phyloP scores from a whole-genome alignment of 495 filamentous ascomycete genomes.

The Aspergillus homomorphus region DNA sequence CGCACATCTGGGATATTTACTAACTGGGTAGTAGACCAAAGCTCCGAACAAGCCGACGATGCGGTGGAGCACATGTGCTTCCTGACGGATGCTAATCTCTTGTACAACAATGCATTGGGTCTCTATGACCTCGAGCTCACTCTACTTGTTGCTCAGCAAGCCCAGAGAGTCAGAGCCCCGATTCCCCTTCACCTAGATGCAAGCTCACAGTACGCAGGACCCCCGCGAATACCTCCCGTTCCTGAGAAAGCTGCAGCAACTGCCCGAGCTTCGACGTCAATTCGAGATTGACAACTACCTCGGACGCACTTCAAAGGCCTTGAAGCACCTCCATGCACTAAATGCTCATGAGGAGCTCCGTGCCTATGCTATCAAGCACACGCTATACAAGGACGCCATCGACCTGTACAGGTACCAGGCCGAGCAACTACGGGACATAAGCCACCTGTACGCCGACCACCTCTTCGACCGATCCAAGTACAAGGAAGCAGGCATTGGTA shows the following conservation, averaged over 20 bases:
- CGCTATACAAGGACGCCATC: constrained; percentile 73
- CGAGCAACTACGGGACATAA: constrained; percentile 58
- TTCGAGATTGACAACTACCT: constrained; percentile 90
- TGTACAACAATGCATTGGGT: constrained; percentile 90
- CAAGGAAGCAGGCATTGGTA: constrained; percentile 76
- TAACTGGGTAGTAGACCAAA: constrained; percentile 45
- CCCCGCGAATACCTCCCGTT: constrained; percentile 95
- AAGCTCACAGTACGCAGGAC: constrained; percentile 47
- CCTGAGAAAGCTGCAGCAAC: constrained; percentile 76
- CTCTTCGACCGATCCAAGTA: constrained; percentile 70
- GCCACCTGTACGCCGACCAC: constrained; percentile 71
- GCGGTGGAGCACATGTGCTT: constrained; percentile 97
- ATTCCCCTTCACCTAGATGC: neutral
- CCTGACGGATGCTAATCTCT: constrained; percentile 82
- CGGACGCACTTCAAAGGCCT: constrained; percentile 68
- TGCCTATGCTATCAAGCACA: constrained; percentile 71
- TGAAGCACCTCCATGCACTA: constrained; percentile 67
- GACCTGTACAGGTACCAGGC: constrained; percentile 80
- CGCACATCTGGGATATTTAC: constrained; percentile 1
- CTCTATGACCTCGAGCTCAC: constrained; percentile 89
- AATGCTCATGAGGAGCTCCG: constrained; percentile 70
- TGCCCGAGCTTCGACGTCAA: constrained; percentile 62
- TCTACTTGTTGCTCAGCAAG: constrained; percentile 88
- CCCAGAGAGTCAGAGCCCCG: constrained; percentile 61
- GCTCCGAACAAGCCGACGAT: constrained; percentile 68